Conservation (phyloP, 129 eudicot genomes). For the Gnaphalium uliginosum region DNA sequence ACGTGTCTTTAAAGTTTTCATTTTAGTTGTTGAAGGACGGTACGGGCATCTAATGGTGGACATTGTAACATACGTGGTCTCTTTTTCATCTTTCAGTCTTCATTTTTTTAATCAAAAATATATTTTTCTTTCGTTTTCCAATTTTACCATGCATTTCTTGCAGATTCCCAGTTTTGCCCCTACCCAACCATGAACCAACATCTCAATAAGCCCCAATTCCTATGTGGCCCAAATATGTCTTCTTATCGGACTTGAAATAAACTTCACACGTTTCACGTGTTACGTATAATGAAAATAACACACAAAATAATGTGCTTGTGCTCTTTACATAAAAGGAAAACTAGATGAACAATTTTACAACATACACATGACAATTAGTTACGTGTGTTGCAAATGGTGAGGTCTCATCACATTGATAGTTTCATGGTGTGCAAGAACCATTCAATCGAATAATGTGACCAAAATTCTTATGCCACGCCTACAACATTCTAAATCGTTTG, state of each 20-base stretch:
- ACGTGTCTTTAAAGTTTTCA: background rate
- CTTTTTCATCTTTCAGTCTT: constrained; percentile 22
- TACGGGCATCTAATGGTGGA: constrained; percentile 23
- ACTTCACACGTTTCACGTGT: background rate
- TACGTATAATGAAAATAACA: background rate
- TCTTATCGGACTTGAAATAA: background rate
- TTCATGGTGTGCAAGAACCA: background rate
- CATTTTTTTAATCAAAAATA: constrained; percentile 5
- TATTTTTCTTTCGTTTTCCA: background rate
- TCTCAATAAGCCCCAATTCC: background rate
- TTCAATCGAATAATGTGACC: background rate
- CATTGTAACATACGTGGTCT: constrained; percentile 27
- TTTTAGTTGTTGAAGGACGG: constrained; percentile 17
- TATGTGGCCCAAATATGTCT: background rate
- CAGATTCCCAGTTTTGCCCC: background rate
- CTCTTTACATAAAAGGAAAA: no score
- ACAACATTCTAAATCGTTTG: background rate
- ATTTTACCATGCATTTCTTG: background rate
- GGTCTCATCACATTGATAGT: background rate
- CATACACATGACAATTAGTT: background rate
- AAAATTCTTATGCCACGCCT: background rate
- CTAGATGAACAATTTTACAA: background rate
- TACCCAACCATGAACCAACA: constrained; percentile 1
- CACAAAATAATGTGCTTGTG: no score
- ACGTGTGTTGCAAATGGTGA: no score